Evolutionary conservation across 306 rosid species (phyloP), one percentile per base, ranked within the genome.

Genomic region (Trifolium subterraneum): DNA sequence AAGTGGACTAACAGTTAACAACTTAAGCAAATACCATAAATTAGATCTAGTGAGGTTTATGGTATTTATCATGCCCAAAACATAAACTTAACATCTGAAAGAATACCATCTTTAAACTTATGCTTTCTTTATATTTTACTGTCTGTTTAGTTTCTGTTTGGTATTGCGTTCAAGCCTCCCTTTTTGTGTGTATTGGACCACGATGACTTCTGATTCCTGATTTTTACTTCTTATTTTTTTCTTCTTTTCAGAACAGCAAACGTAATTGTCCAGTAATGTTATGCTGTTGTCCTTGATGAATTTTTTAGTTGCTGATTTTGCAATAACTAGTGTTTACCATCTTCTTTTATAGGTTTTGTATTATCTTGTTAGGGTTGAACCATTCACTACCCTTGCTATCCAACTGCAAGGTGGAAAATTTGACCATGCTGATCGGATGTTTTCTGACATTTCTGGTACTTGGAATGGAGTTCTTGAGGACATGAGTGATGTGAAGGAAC

Each of bases 341-440:
- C 81, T 77, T 69, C 71, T 75, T 72, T 81, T 85, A 29, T 92
- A 94, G 99, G 97, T 94, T 75, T 75, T 94, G 78, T 85, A 94
- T 85, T 94, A 94, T 89, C 97, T 94, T 79, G 87, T 91, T 82
- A 90, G 99, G 86, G 92, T 92, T 54, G 99, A 94, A 87, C 99
- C 99, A 45, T 92, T 92, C 84, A 94, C 99, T 36, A 88, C 99
- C 79, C 96, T 94, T 59, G 89, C 96, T 22, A 94, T 94, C 75
- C 97, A 94, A 79, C 83, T 94, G 81, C 99, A 94, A 90, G 99
- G 97, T 42, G 99, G 99, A 33, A 90, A 92, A 76, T 94, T 94
- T 83, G 99, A 94, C 83, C 99, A 94, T 81, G 99, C 99, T 64
- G 99, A 94, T 87, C 78, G 99, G 78, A 90, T 94, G 99, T 94